These are phyloP conservation scores for Cercophora samala DNA, from an alignment of 495 filamentous ascomycete species.

Conservation along the genomic window DNA sequence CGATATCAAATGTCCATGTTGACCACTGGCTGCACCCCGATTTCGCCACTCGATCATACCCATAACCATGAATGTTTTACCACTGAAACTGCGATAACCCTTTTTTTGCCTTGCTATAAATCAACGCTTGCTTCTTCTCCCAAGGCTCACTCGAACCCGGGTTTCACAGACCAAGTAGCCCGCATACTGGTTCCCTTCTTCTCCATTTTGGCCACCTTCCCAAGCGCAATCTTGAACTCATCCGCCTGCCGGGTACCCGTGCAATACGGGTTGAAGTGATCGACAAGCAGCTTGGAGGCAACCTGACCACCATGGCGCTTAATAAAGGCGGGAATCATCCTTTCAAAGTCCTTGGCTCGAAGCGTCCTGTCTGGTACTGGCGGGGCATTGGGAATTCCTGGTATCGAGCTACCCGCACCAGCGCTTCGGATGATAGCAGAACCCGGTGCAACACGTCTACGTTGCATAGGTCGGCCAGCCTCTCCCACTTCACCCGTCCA, in stretches of 20 bases:
- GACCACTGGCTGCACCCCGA: not conserved
- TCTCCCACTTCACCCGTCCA: constrained; percentile 87
- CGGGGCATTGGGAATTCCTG: constrained; percentile 25
- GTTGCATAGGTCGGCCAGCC: constrained; percentile 55
- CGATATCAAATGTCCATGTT: not conserved
- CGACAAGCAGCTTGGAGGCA: constrained; percentile 70
- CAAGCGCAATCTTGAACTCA: constrained; percentile 48
- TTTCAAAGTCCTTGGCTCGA: constrained; percentile 58
- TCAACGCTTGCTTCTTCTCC: not conserved
- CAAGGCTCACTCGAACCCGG: constrained; percentile 21
- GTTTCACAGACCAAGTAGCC: constrained; percentile 42
- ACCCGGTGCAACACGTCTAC: constrained; percentile 34
- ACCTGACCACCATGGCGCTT: constrained; percentile 65
- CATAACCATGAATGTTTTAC: not conserved
- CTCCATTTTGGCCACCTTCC: constrained; percentile 49
- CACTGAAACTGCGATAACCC: not conserved
- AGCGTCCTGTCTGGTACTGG: constrained; percentile 23
- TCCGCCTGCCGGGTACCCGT: constrained; percentile 37
- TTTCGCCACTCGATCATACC: not conserved
- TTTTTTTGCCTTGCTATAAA: not conserved
- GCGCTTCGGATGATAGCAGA: constrained; percentile 59
- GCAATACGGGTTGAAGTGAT: constrained; percentile 65
- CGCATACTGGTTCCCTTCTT: constrained; percentile 40
- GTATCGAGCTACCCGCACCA: constrained; percentile 42
- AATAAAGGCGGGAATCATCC: constrained; percentile 72